phyloP scores from a whole-genome alignment of 257 asterid genomes.

The Nicotiana benthamiana region DNA sequence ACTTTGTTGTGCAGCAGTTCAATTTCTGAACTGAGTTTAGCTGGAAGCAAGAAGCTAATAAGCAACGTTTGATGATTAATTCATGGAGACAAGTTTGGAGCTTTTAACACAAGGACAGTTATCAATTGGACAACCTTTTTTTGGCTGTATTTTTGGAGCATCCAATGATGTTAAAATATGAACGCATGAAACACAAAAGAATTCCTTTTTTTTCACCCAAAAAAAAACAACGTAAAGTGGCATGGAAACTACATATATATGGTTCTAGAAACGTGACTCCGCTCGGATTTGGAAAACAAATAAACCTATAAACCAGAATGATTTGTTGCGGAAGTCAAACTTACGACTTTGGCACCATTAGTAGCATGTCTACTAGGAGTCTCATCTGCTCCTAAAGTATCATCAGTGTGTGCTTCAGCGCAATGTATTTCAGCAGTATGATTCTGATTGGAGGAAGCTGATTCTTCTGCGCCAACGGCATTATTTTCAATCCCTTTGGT shows the following conservation, averaged over 20 bases:
- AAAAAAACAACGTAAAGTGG: neutral
- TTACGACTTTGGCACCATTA: slow-evolving; percentile 32
- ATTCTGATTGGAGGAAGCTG: slow-evolving; percentile 26
- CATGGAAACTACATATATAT: neutral
- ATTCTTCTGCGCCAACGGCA: slow-evolving; percentile 24
- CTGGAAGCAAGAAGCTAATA: neutral
- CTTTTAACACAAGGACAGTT: neutral
- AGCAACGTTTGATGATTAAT: neutral
- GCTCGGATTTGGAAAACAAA: slow-evolving; percentile 3
- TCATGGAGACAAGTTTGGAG: neutral
- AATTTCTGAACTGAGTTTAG: neutral
- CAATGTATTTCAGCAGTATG: slow-evolving; percentile 10
- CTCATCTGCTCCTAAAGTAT: slow-evolving; percentile 7
- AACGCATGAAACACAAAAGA: neutral
- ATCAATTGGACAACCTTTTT: neutral
- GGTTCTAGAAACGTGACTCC: neutral
- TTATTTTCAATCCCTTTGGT: slow-evolving; percentile 34
- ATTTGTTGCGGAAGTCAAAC: slow-evolving; percentile 11
- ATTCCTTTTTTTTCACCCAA: neutral
- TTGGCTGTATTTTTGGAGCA: neutral
- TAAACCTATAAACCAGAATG: neutral
- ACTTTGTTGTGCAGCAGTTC: neutral
- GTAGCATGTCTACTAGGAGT: slow-evolving; percentile 25
- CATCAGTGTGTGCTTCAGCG: slow-evolving; percentile 8
- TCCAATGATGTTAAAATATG: neutral